Evolutionary conservation across 2,329 filamentous ascomycete species (phyloP), one percentile per base, ranked within the genome.

Genomic region (Clathrospora elynae): DNA sequence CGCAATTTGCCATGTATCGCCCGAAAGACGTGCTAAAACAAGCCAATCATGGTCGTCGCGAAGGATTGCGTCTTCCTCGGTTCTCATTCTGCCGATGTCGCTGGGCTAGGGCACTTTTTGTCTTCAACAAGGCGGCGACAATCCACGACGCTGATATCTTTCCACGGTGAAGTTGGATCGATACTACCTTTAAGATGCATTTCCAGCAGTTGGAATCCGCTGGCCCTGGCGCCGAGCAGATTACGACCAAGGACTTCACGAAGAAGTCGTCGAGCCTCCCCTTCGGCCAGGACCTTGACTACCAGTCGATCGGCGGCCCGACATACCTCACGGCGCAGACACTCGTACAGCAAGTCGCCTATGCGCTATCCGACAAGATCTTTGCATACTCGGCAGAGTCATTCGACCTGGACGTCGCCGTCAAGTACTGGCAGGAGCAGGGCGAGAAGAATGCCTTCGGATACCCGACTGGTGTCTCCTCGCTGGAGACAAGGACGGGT

Each of bases 331-430:
- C 92, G 26, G 88, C 90, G 19, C 93, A 99, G 75, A 84, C 90
- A 14, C 82, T 99, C 42, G 87, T 97, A 54, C 93, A 99, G 76
- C 93, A 99, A 74, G 87, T 97, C 54, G 90, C 92, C 49, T 99
- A 96, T 75, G 83, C 88, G 53, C 80, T 99, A 49, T 97, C 92
- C 42, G 91, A 97, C 78, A 96, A 95, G 79, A 85, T 97, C 74
- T 99, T 96, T 76, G 88, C 91, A 42, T 97, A 95, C 78, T 97
- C 92, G 2, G 90, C 91, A 18, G 88, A 95, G 64, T 88, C 89
- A 10, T 97, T 96, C 65, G 88, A 95, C 67, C 81, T 99, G 53
- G 92, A 97, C 70, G 73, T 85, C 50, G 90, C 91, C 32, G 85
- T 88, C 39, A 87, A 86, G 71, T 73, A 83, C 57, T 99, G 93